phyloP scores from a whole-genome alignment of 2,329 filamentous ascomycete species.

The Byssothecium circinans region DNA sequence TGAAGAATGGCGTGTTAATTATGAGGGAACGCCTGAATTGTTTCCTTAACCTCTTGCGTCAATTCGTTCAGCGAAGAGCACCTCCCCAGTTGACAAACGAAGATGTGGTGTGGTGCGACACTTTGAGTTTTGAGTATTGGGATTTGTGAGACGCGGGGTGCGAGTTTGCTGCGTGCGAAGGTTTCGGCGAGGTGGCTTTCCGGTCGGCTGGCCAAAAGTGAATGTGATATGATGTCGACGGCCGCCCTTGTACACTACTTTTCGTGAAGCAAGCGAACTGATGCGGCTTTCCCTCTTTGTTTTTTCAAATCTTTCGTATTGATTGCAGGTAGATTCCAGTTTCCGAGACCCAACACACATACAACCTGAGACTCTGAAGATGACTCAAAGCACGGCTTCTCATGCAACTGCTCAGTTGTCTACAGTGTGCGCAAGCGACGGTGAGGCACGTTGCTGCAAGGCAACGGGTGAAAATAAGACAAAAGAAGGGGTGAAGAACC shows the following conservation, averaged over 20 bases:
- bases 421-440: constrained; percentile 10
- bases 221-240: constrained; percentile 12
- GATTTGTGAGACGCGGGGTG: constrained; percentile 27
- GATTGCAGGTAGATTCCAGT: constrained; percentile 1
- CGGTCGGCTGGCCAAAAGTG: constrained; percentile 6
- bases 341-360: neutral
- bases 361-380: neutral
- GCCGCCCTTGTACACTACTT: constrained; percentile 11
- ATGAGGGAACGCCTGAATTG: constrained; percentile 14
- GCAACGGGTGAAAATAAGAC: constrained; percentile 27
- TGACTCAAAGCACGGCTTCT: neutral
- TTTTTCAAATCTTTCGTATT: neutral
- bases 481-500: constrained; percentile 20
- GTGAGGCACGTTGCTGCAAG: constrained; percentile 26
- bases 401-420: constrained; percentile 21
- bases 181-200: constrained; percentile 20
- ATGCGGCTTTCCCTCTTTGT: constrained; percentile 3
- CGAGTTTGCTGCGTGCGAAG: constrained; percentile 15
- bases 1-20: constrained; percentile 4
- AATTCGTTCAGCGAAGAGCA: constrained; percentile 3
- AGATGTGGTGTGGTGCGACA: constrained; percentile 27
- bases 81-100: constrained; percentile 8
- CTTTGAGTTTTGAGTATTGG: constrained; percentile 23
- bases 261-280: neutral
- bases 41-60: constrained; percentile 1